Percentiles rank a stretch among this genome's conserved stretches.
phyloP scores from a whole-genome alignment of 2,329 filamentous ascomycete genomes.

The Aspergillus cejpii region DNA sequence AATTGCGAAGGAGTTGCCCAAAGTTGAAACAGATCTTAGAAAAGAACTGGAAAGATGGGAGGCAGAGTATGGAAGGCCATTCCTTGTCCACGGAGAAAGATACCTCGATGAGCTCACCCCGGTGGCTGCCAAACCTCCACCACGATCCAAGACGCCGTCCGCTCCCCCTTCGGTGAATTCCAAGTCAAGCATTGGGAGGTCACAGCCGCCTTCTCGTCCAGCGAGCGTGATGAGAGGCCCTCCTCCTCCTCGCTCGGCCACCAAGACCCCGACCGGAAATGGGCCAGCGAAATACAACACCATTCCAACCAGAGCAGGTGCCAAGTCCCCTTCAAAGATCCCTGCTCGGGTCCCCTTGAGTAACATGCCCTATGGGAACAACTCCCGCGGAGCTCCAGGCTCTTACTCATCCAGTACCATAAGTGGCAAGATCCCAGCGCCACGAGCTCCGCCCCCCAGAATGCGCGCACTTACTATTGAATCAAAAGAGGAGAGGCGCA shows the following conservation, averaged over 20 bases:
- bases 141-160: conserved; percentile 45
- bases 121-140: conserved; percentile 60
- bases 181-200: conserved; percentile 21
- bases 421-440: conserved; percentile 46
- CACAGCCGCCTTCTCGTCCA: conserved; percentile 28
- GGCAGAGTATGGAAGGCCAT: conserved; percentile 86
- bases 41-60: conserved; percentile 83
- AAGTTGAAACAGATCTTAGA: conserved; percentile 75
- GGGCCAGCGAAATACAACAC: conserved; percentile 39
- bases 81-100: conserved; percentile 84
- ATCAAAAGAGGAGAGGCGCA: conserved; percentile 38
- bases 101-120: conserved; percentile 77
- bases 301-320: conserved; percentile 24
- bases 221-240: conserved; percentile 34
- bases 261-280: conserved; percentile 43
- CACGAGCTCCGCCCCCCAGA: conserved; percentile 68
- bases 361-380: conserved; percentile 51
- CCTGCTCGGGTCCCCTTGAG: conserved; percentile 43
- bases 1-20: conserved; percentile 91
- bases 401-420: conserved; percentile 39
- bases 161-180: conserved; percentile 25
- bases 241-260: conserved; percentile 39
- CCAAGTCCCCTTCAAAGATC: conserved; percentile 45
- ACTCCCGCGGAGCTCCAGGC: conserved; percentile 54
- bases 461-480: conserved; percentile 75